phyloP scores from a whole-genome alignment of 352 stramenopile genomes.

The Globisporangium canariense region DNA sequence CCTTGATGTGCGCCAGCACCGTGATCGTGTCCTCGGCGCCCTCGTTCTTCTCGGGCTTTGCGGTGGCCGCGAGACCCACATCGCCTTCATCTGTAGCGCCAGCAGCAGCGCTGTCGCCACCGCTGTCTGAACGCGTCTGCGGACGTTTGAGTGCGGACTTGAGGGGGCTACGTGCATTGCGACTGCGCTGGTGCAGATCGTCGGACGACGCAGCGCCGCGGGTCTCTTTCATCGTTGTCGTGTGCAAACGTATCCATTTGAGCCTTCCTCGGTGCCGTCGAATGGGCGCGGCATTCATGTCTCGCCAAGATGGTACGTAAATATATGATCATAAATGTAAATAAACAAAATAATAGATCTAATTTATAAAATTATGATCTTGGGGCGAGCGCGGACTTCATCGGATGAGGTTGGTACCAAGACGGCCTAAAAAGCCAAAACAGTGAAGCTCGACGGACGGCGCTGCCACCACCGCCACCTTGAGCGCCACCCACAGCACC shows the following conservation, averaged over 20 bases:
- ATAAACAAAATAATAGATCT: too few species aligned
- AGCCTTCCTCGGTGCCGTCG: not conserved
- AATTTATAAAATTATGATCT: too few species aligned
- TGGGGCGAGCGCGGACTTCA: too few species aligned
- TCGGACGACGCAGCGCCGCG: not conserved
- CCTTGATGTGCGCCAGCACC: constrained; percentile 54
- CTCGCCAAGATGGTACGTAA: too few species aligned
- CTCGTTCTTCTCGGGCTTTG: constrained; percentile 27
- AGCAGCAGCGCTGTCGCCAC: not conserved
- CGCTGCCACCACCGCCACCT: too few species aligned
- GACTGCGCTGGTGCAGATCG: not conserved
- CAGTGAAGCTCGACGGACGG: not conserved
- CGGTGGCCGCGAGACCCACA: not conserved
- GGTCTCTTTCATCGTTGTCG: constrained; percentile 11
- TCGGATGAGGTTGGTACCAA: too few species aligned
- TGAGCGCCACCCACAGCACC: too few species aligned
- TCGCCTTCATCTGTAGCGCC: not conserved
- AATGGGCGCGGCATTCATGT: too few species aligned
- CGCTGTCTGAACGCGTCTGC: not conserved
- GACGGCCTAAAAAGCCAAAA: too few species aligned
- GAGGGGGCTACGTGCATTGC: not conserved
- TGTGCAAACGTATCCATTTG: constrained; percentile 8
- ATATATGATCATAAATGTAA: too few species aligned
- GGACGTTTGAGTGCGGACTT: constrained; percentile 6
- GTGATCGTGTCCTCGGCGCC: constrained; percentile 53